Evolutionary conservation across 208 protist species (phyloP), one percentile per base, ranked within the genome.

Genomic region (Crithidia fasciculata): DNA sequence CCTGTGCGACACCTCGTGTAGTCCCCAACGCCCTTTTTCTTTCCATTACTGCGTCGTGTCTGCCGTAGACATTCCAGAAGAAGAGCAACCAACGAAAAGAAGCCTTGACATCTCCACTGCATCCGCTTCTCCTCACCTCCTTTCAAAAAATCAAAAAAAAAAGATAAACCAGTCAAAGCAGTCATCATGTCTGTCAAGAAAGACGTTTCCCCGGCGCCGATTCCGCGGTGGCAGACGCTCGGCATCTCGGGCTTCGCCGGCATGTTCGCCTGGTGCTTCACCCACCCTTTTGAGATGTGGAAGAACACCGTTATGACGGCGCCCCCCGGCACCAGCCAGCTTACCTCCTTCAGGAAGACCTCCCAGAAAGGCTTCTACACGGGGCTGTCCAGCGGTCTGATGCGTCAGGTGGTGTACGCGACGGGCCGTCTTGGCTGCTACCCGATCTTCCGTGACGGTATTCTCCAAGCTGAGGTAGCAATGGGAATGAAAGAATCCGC

Each of bases 251-350:
- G 93, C 39, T 68, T 84, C 69, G 86, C 92, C 53, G 95, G 95
- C 62, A 88, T 94, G 72, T 85, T 96, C 72, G 95, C 79, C 3
- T 98, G 95, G 95, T 80, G 81, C 79, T 91, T 98, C 72, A 81
- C 93, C 12, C 95, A 98, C 63, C 95, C 95, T 16, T 97, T 97
- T 70, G 93, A 98, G 80, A 97, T 96, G 88, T 92, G 95, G 88
- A 96, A 96, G 78, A 96, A 97, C 78, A 95, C 89, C n/a, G 87
- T 96, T 39, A 95, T 93, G 88, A 96, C 72, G 76, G 68, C 89
- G 6, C 80, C 86, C 0, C 69, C 69, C 16, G 88, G 88, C 66
- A 84, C 74, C 18, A 86, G 74, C 50, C 83, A 90, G 81, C 40
- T 81, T 54, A 80, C 83, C 0, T 79, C 71, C 50, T 82, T 91